A percentile compares a stretch with the other conserved stretches of the same genome.
Evolutionary conservation across 352 stramenopile species (phyloP).

Genomic region (Pythium chondricola): DNA sequence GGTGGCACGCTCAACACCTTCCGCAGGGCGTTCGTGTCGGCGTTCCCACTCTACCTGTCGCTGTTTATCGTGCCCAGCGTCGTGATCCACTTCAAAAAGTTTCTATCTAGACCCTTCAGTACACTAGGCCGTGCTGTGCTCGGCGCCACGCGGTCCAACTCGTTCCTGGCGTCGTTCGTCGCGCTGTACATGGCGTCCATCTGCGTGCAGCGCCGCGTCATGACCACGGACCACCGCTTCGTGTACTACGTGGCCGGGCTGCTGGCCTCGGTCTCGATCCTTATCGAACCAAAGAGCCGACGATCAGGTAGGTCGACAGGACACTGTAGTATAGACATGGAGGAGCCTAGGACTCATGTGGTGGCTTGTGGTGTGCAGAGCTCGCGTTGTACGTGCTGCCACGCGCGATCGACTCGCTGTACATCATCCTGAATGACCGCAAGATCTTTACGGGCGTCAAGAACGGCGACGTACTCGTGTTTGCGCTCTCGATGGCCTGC

Average conservation of each 20-base stretch:
- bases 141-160: conserved; percentile 68
- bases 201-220: conserved; percentile 49
- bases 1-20: conserved; percentile 49
- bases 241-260: conserved; percentile 73
- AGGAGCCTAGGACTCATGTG: too few species aligned
- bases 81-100: conserved; percentile 79
- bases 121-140: conserved; percentile 52
- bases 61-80: conserved; percentile 80
- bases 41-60: conserved; percentile 79
- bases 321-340: too few species aligned
- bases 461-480: conserved; percentile 69
- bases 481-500: conserved; percentile 67
- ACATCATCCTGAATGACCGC: conserved; percentile 67
- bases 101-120: conserved; percentile 46
- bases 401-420: conserved; percentile 69
- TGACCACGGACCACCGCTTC: conserved; percentile 61
- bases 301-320: conserved; percentile 45
- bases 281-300: conserved; percentile 73
- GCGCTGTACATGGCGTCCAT: conserved; percentile 61
- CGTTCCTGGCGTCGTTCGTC: conserved; percentile 70
- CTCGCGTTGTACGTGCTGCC: conserved; percentile 76
- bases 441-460: conserved; percentile 58
- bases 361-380: conserved; percentile 26
- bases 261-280: conserved; percentile 55
- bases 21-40: conserved; percentile 48